A percentile compares a stretch with the other conserved stretches of the same genome.
Conservation (phyloP, 257 asterid genomes). For the Verbascum thapsus region DNA sequence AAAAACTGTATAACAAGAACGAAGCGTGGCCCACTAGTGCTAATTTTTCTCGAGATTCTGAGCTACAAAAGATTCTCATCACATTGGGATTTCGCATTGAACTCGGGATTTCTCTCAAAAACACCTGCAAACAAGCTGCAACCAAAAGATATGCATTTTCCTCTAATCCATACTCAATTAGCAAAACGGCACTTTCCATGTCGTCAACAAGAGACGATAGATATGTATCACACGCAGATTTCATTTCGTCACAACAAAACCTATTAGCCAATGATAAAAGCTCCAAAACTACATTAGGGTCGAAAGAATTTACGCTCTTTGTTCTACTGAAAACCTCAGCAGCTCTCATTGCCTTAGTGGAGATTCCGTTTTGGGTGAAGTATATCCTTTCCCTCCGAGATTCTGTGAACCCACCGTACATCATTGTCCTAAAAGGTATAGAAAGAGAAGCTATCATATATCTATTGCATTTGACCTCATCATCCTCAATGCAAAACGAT, state of each 20-base stretch:
- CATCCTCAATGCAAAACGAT: constrained; percentile 76
- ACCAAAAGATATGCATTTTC: constrained; percentile 84
- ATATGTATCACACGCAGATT: constrained; percentile 72
- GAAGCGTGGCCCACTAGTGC: constrained; percentile 78
- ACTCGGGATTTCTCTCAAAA: constrained; percentile 79
- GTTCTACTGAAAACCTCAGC: constrained; percentile 77
- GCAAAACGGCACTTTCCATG: constrained; percentile 62
- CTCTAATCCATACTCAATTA: constrained; percentile 77
- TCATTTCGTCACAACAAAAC: constrained; percentile 86
- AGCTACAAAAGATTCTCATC: constrained; percentile 55
- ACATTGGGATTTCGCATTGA: constrained; percentile 70
- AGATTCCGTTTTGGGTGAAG: constrained; percentile 68
- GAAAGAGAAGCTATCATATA: constrained; percentile 78
- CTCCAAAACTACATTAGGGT: constrained; percentile 66
- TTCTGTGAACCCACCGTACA: constrained; percentile 81
- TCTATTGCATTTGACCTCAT: constrained; percentile 83
- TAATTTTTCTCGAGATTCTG: constrained; percentile 67
- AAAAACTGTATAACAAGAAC: constrained; percentile 65
- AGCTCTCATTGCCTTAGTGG: constrained; percentile 71
- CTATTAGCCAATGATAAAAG: constrained; percentile 73
- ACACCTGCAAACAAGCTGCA: constrained; percentile 92
- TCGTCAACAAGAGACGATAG: constrained; percentile 69
- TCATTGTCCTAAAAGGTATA: constrained; percentile 71
- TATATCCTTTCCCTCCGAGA: constrained; percentile 73
- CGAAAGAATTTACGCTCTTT: constrained; percentile 58